Base-by-base conservation (phyloP, 2,329 filamentous ascomycete species). In the Aspergillus sojae region DNA sequence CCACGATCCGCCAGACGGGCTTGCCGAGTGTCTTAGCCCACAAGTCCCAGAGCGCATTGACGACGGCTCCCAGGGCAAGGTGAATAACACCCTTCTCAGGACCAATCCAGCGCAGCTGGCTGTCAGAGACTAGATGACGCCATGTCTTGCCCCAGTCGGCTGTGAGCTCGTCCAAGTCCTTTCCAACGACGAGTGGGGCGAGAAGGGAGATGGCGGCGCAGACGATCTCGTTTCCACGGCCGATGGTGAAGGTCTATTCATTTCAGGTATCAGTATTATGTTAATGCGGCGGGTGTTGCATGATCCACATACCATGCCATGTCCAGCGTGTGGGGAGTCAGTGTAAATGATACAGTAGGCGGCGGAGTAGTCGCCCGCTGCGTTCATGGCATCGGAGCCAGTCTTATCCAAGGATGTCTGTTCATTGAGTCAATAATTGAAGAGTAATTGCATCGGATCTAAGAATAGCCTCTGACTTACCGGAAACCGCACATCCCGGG, bases 311-410 rank as follows among this genome's bases (percentile, higher is more conserved):
- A 80, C 79, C 78, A 81, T 80, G 62, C 79, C 79, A 61, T 81
- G 78, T 61, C 79, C 79, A 45, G 69, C 68, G 65, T 76, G 67
- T 26, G 72, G 64, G 0, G 90, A 89, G 75, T 96, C 90, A 0
- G 93, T 97, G 75, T 92, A 83, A 56, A 97, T 82, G 72, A 97
- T 94, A 78, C 93, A 96, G 83, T 97, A 97, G n/a, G 94, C 93
- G 14, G 93, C 86, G 1, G 93, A 96, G 81, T 97, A 97, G 80
- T 97, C 93, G 65, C 93, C 91, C 2, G 93, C 93, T 3, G 92
- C 91, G 75, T 97, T 97, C 94, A 97, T 97, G 74, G 93, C 94
- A 86, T 97, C 94, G 10, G 92, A 96, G 72, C 93, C 93, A n/a
- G 93, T 96, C 82, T 94, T 95, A 81, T 96, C 93, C 65, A 97